A percentile compares a stretch with the other conserved stretches of the same genome.
phyloP scores from a whole-genome alignment of 1,284 basidiomycete species.

The Anthracocystis walkeri region DNA sequence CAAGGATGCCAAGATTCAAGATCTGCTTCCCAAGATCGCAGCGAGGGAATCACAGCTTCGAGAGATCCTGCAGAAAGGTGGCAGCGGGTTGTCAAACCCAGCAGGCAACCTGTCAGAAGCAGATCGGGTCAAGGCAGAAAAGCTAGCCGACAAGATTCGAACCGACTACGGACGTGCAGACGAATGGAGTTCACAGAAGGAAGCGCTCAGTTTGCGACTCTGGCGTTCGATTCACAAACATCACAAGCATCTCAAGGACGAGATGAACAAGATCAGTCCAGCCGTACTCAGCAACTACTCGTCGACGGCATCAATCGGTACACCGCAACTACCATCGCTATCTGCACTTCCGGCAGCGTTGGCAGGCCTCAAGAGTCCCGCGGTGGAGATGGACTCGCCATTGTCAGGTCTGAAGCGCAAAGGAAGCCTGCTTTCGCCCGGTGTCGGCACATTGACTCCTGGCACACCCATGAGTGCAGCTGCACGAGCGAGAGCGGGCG shows the following conservation, averaged over 20 bases:
- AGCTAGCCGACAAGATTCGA: conserved; percentile 59
- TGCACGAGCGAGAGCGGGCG: conserved; percentile 37
- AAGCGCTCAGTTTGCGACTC: conserved; percentile 48
- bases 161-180: conserved; percentile 63
- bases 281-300: conserved; percentile 59
- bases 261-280: conserved; percentile 59
- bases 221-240: conserved; percentile 62
- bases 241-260: conserved; percentile 53
- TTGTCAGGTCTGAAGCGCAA: conserved; percentile 44
- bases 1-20: conserved; percentile 67
- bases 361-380: conserved; percentile 51
- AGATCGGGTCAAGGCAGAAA: conserved; percentile 58
- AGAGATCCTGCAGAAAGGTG: conserved; percentile 49
- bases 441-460: conserved; percentile 28
- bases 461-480: conserved; percentile 44
- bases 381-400: conserved; percentile 45
- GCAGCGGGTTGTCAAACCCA: conserved; percentile 31
- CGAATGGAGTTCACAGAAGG: conserved; percentile 64
- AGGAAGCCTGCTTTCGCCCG: conserved; percentile 32
- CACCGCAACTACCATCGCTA: conserved; percentile 39
- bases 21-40: conserved; percentile 59
- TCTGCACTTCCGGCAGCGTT: conserved; percentile 42
- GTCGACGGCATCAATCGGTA: conserved; percentile 40
- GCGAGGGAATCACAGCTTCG: conserved; percentile 59
- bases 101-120: conserved; percentile 50